A percentile compares a stretch with the other conserved stretches of the same genome.
Evolutionary conservation across 805 yeast genomes (phyloP).

Genomic region (Cyberlindnera sargentensis): DNA sequence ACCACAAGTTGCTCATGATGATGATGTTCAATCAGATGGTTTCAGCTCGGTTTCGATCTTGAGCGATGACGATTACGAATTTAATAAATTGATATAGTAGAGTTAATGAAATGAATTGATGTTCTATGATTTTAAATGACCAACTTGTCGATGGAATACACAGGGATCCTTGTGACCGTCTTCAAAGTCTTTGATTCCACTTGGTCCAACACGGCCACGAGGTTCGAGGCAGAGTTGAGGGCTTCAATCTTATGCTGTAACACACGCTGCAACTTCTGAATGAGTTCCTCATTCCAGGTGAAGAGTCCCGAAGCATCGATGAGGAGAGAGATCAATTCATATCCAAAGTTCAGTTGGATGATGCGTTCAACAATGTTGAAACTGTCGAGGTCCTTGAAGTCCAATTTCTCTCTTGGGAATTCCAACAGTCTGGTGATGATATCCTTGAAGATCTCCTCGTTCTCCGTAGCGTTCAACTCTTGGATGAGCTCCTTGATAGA

Average conservation of each 20-base stretch:
- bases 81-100: conserved; percentile 6
- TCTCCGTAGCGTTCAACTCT: conserved; percentile 49
- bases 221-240: conserved; percentile 32
- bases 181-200: conserved; percentile 24
- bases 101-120: background rate
- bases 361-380: conserved; percentile 38
- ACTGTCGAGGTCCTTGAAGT: conserved; percentile 24
- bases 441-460: conserved; percentile 62
- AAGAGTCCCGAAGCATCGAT: conserved; percentile 71
- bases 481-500: conserved; percentile 54
- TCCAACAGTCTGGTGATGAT: conserved; percentile 56
- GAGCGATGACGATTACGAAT: conserved; percentile 15
- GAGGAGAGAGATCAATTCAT: conserved; percentile 54
- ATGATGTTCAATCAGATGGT: no score
- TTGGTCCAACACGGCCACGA: conserved; percentile 21
- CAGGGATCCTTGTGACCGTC: conserved; percentile 40
- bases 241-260: conserved; percentile 42
- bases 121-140: no score
- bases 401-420: conserved; percentile 40
- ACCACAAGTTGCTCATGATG: background rate
- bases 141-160: conserved; percentile 42
- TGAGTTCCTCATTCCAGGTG: conserved; percentile 49
- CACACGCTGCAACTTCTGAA: conserved; percentile 37
- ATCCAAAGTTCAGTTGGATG: conserved; percentile 42
- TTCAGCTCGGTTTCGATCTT: background rate